phyloP scores from a whole-genome alignment of 305 asterid genomes.

The Vinca major region DNA sequence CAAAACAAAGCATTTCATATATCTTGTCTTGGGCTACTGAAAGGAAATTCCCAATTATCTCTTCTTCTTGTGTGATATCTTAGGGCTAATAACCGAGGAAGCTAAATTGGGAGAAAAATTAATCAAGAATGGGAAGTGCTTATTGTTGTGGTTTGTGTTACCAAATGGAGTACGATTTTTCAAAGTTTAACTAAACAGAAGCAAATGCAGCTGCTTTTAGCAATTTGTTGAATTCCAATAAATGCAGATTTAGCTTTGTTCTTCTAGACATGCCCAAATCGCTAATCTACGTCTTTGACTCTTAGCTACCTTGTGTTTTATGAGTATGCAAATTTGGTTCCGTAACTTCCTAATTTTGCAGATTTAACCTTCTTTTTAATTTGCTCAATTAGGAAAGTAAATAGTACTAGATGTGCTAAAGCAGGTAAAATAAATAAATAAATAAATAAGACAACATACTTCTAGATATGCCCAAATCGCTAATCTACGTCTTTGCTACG shows the following conservation, averaged over 20 bases:
- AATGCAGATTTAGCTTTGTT: constrained; percentile 1
- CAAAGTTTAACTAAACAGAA: not conserved
- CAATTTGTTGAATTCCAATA: not conserved
- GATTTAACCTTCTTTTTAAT: not conserved
- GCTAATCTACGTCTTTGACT: not conserved
- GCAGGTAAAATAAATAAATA: not conserved
- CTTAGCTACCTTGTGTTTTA: not conserved
- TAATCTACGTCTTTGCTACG: not conserved
- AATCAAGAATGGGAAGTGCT: not conserved
- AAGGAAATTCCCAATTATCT: not conserved
- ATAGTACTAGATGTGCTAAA: not conserved
- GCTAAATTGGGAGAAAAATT: not conserved
- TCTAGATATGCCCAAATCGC: not conserved
- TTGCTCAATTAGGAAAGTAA: not conserved
- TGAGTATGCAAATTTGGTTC: not conserved
- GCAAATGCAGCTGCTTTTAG: not conserved
- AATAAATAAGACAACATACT: not conserved
- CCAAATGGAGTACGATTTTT: not conserved
- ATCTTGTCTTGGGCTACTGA: not conserved
- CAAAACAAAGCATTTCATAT: constrained; percentile 3
- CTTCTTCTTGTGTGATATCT: not conserved
- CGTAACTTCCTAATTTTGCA: not conserved
- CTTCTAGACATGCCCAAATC: not conserved
- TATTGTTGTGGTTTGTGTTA: not conserved
- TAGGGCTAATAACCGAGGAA: not conserved